Conservation (phyloP, 2,329 filamentous ascomycete species). For the Fusarium robinianum region DNA sequence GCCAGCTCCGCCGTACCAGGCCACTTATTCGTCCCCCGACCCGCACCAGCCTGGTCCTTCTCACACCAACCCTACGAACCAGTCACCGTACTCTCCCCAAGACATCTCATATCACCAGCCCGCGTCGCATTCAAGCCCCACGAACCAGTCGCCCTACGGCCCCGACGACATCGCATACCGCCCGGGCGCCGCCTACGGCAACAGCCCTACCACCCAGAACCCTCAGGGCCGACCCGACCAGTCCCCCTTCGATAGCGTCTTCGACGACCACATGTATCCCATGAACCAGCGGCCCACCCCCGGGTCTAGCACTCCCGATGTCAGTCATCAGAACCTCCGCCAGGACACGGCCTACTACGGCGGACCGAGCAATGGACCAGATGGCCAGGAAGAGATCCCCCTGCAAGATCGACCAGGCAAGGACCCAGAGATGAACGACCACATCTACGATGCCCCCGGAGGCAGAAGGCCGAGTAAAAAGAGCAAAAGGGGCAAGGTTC, state of each 20-base stretch:
- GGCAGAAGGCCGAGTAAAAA: slow-evolving; percentile 35
- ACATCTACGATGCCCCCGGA: slow-evolving; percentile 63
- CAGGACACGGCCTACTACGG: slow-evolving; percentile 63
- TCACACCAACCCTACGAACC: slow-evolving; percentile 25
- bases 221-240: slow-evolving; percentile 44
- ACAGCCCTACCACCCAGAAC: slow-evolving; percentile 34
- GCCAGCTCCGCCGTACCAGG: slow-evolving; percentile 46
- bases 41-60: slow-evolving; percentile 25
- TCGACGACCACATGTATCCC: slow-evolving; percentile 70
- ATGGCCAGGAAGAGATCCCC: slow-evolving; percentile 59
- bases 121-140: not conserved
- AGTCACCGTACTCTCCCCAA: slow-evolving; percentile 25
- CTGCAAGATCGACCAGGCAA: slow-evolving; percentile 56
- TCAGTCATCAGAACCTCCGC: slow-evolving; percentile 45
- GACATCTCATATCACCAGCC: slow-evolving; percentile 5
- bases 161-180: slow-evolving; percentile 29
- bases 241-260: slow-evolving; percentile 68
- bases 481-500: slow-evolving; percentile 51
- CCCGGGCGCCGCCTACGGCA: slow-evolving; percentile 35
- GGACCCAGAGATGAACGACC: slow-evolving; percentile 55
- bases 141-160: slow-evolving; percentile 8
- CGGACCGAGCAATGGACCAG: slow-evolving; percentile 48
- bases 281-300: slow-evolving; percentile 48
- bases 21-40: slow-evolving; percentile 29
- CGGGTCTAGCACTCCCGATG: slow-evolving; percentile 46